These are phyloP conservation scores for Clitopilus hobsonii DNA, from an alignment of 768 basidiomycete genomes.

Conservation along the genomic window DNA sequence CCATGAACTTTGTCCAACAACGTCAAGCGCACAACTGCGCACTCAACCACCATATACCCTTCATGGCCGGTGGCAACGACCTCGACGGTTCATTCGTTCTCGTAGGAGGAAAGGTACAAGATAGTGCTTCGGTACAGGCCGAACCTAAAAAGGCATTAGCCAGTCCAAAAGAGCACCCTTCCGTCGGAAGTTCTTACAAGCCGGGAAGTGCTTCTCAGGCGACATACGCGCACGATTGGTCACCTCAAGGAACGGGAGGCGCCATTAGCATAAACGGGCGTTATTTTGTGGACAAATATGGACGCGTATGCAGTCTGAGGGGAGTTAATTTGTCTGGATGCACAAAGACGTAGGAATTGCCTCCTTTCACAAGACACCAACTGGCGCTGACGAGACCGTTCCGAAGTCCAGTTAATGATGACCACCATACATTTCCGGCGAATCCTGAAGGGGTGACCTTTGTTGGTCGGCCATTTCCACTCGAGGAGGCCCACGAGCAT, in stretches of 20 bases:
- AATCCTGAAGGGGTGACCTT: slow-evolving; percentile 70
- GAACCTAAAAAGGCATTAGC: background rate
- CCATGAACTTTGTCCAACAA: too few relatives aligned
- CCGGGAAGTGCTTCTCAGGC: slow-evolving; percentile 34
- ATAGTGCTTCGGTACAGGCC: background rate
- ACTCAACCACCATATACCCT: background rate
- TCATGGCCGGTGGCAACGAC: slow-evolving; percentile 11
- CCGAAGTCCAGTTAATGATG: slow-evolving; percentile 62
- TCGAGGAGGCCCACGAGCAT: slow-evolving; percentile 84
- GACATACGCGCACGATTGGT: slow-evolving; percentile 77
- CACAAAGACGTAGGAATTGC: slow-evolving; percentile 66
- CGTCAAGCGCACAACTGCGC: too few relatives aligned
- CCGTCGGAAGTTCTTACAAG: slow-evolving; percentile 33
- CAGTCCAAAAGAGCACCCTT: slow-evolving; percentile 38
- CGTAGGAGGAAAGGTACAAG: slow-evolving; percentile 24
- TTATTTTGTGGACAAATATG: slow-evolving; percentile 77
- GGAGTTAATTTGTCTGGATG: slow-evolving; percentile 85
- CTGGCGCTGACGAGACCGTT: slow-evolving; percentile 4
- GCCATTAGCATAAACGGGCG: slow-evolving; percentile 59
- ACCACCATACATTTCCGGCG: slow-evolving; percentile 64
- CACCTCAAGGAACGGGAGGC: slow-evolving; percentile 47
- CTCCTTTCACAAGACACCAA: slow-evolving; percentile 2
- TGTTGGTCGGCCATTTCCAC: slow-evolving; percentile 86
- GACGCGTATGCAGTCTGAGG: slow-evolving; percentile 74
- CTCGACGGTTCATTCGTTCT: slow-evolving; percentile 47